These are phyloP conservation scores for Periconia sp. DNA, from an alignment of 2,329 filamentous ascomycete species.

Conservation along the genomic window DNA sequence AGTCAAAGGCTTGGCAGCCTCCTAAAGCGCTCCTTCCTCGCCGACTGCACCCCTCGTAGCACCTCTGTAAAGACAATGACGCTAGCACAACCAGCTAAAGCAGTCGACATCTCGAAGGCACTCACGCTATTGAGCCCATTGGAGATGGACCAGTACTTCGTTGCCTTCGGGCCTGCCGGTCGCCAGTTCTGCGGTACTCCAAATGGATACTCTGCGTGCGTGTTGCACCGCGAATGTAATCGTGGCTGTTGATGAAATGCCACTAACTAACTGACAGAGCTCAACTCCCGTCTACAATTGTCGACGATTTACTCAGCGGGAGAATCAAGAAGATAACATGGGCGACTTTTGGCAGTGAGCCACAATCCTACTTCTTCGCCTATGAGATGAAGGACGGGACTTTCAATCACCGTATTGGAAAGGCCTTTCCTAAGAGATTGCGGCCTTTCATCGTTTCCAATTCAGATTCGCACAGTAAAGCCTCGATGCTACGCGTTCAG, in stretches of 20 bases:
- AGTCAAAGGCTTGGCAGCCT: too few relatives aligned
- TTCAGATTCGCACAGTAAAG: not conserved
- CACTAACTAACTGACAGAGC: constrained; percentile 17
- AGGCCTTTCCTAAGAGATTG: constrained; percentile 13
- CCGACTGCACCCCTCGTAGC: not conserved
- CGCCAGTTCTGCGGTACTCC: constrained; percentile 32
- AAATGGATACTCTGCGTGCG: constrained; percentile 35
- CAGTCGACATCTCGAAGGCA: constrained; percentile 7
- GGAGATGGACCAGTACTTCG: constrained; percentile 29
- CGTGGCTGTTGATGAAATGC: too few relatives aligned
- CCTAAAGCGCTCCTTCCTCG: constrained; percentile 15
- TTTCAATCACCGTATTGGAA: constrained; percentile 14
- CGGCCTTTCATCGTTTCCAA: constrained; percentile 12
- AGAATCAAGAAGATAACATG: constrained; percentile 25
- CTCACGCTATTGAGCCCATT: constrained; percentile 21
- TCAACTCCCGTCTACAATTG: constrained; percentile 23
- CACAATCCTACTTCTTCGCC: constrained; percentile 35
- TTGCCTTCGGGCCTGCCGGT: constrained; percentile 29
- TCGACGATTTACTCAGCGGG: constrained; percentile 9
- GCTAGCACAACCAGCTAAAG: not conserved
- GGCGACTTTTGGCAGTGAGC: constrained; percentile 30
- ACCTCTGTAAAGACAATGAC: constrained; percentile 1
- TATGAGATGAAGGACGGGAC: constrained; percentile 23
- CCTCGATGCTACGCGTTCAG: constrained; percentile 26
- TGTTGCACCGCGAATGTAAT: too few relatives aligned